Evolutionary conservation across 2,329 filamentous ascomycete species (phyloP).

Genomic region (Gaeumannomyces tritici): DNA sequence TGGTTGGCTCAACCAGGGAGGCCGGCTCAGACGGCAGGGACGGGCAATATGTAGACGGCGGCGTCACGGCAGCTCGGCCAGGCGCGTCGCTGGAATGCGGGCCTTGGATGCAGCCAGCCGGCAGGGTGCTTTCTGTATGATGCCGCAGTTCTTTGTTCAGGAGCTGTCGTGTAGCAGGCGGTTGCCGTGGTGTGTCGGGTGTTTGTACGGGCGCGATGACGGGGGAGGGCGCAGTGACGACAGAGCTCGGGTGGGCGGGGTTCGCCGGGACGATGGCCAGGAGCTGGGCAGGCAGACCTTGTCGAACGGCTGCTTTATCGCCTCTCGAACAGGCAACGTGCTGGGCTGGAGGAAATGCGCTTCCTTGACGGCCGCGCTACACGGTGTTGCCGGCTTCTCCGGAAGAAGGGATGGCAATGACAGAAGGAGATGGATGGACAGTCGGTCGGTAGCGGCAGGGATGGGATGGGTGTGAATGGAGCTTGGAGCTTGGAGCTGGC

Average conservation of each 20-base stretch:
- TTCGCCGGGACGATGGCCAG: background rate
- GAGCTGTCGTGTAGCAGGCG: too few relatives aligned
- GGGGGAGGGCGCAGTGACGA: background rate
- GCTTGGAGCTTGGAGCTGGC: background rate
- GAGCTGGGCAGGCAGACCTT: background rate
- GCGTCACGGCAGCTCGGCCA: background rate
- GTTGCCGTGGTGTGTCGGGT: too few relatives aligned
- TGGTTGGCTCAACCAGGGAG: background rate
- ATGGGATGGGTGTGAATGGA: background rate
- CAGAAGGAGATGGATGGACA: too few relatives aligned
- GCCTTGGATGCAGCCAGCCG: background rate
- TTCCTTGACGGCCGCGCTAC: background rate
- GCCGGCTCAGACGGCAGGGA: background rate
- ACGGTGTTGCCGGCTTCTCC: too few relatives aligned
- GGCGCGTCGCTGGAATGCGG: background rate
- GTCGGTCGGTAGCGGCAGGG: too few relatives aligned
- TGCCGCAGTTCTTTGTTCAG: too few relatives aligned
- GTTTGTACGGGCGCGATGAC: background rate
- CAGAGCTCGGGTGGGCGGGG: too few relatives aligned
- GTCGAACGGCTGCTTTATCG: background rate
- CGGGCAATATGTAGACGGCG: background rate
- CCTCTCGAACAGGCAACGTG: background rate
- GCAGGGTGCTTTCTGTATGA: background rate
- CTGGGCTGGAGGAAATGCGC: background rate
- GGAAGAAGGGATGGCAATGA: too few relatives aligned